Base-by-base conservation (phyloP, 768 basidiomycete species). In the Kondoa malvinella region DNA sequence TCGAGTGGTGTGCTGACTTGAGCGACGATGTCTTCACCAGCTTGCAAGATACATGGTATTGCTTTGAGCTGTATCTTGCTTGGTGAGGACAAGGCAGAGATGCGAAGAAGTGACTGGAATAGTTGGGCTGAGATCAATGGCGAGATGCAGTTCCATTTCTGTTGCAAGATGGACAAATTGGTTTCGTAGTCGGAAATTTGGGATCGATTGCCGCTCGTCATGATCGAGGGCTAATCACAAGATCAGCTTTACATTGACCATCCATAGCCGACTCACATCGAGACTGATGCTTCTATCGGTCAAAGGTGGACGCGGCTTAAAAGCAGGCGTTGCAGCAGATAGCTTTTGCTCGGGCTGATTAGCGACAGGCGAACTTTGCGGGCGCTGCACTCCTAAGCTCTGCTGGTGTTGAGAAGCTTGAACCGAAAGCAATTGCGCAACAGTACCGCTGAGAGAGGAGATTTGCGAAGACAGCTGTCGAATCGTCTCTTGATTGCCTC, bases 31-130 rank as follows among this genome's bases (percentile, higher is more conserved):
- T 99, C 95, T 40, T 90, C 84, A 4, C 91, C 68, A 31, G 61
- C 92, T 64, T 87, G 84, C 34, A 97, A 81, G 68, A 99, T 84
- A 79, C 96, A 96, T 4, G 95, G 95, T 63, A 99, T 80, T 58
- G 95, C 92, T 61, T 94, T 84, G 75, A 94, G 91, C 78, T 97
- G 95, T 72, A 99, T 95, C 81, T 99, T 99, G 78, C 96, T 96
- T 3, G 95, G 95, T 1, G 95, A 95, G 0, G 94, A 92, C 70
- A 97, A 86, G 56, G 92, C 92, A 74, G 29, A 67, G 12, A 63
- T 16, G 61, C 40, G 56, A 29, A 69, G 33, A 67, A 27, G 62
- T 27, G 29, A 17, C 15, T 32, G 64, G 26, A 31, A 58, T 3
- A 66, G 25, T 26, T 27, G 8, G 4, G 33, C n/a, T 84, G 34